Evolutionary conservation across 257 asterid species (phyloP), one percentile per base, ranked within the genome.

Genomic region (Nicotiana tomentosiformis): DNA sequence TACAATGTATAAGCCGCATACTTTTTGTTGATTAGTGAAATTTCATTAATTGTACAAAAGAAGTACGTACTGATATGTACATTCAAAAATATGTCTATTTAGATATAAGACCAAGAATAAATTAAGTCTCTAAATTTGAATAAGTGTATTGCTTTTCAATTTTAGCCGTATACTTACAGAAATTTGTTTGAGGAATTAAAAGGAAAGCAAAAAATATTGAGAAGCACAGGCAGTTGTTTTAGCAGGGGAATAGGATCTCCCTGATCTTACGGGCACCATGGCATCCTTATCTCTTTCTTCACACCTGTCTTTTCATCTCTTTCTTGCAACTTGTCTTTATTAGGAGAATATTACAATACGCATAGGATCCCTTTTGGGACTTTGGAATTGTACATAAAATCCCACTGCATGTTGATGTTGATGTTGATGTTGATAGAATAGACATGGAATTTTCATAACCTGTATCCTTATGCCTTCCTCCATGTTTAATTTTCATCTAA

Each of bases 301-400:
- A 11, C 33, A 11, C 33, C n/a, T 10, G 30, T 70, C 78, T 2
- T 37, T 70, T 70, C 56, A 51, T 66, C 39, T 72, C 37, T 80
- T 4, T 80, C 49, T 70, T 26, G 26, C 32, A 60, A 56, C 57
- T 33, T 77, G 74, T 23, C 61, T 33, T 61, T 20, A 77, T 51
- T 10, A 3, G 56, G 56, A 74, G 15, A 72, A 72, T 37, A 37
- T 72, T 84, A 82, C 79, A 66, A 32, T 33, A 67, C 20, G 86
- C 89, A 87, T 87, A 7, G 89, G 89, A 84, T 87, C 11, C 89
- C 89, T 70, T 84, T 84, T 82, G 39, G 80, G 62, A 74, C 16
- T 74, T 74, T 74, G 62, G 62, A 46, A 74, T 46, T 49, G 16
- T 46, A 74, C 62, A 49, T 4, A n/a, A 49, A 74, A 49, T 74